phyloP scores from a whole-genome alignment of 2,329 filamentous ascomycete species.

The Colletotrichum lini region DNA sequence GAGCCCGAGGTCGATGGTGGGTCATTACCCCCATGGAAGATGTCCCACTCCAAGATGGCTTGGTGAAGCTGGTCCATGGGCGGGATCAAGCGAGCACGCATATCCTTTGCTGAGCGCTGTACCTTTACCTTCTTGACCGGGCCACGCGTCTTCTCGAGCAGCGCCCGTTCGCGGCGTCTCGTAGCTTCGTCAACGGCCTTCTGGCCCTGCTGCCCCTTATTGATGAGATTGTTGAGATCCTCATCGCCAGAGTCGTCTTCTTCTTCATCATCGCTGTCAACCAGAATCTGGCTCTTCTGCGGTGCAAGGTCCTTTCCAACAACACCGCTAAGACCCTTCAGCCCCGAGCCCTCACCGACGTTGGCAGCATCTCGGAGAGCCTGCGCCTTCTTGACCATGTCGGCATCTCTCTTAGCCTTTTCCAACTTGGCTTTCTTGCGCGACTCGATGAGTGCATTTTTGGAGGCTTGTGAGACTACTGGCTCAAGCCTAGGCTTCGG shows the following conservation, averaged over 20 bases:
- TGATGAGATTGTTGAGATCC: constrained; percentile 62
- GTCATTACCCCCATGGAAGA: constrained; percentile 89
- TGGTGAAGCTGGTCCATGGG: constrained; percentile 89
- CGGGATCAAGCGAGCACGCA: constrained; percentile 91
- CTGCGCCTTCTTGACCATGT: constrained; percentile 79
- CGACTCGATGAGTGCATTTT: constrained; percentile 43
- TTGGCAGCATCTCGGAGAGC: constrained; percentile 69
- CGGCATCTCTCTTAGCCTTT: constrained; percentile 79
- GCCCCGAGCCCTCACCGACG: constrained; percentile 83
- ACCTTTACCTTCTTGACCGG: constrained; percentile 89
- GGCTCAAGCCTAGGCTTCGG: constrained; percentile 36
- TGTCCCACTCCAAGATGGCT: constrained; percentile 93
- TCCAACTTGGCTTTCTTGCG: constrained; percentile 67
- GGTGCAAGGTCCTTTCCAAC: constrained; percentile 84
- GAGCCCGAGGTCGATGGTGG: constrained; percentile 78
- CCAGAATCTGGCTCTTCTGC: constrained; percentile 89
- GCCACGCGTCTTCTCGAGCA: constrained; percentile 72
- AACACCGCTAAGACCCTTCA: constrained; percentile 78
- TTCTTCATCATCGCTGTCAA: constrained; percentile 79
- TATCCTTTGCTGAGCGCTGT: constrained; percentile 88
- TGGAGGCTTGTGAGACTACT: constrained; percentile 26
- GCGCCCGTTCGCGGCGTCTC: constrained; percentile 59
- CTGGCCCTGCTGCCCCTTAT: constrained; percentile 60
- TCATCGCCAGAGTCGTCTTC: constrained; percentile 72
- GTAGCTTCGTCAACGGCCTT: constrained; percentile 66